Evolutionary conservation across 495 filamentous ascomycete genomes (phyloP).

Genomic region (Podospora fimiseda): DNA sequence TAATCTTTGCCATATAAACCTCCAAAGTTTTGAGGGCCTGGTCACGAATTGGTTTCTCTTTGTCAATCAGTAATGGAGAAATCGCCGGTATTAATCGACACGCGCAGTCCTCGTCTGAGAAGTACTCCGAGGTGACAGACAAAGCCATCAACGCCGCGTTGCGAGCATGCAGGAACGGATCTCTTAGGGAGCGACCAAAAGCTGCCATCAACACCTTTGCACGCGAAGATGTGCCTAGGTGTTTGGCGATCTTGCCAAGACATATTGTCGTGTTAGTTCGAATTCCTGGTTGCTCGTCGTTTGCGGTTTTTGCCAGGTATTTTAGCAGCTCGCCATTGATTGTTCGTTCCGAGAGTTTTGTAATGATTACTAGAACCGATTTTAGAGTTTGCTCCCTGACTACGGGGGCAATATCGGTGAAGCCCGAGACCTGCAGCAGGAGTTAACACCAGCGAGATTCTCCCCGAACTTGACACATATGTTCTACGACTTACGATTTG

Average conservation of each 20-base stretch:
- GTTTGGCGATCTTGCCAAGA: constrained; percentile 87
- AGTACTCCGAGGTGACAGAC: constrained; percentile 75
- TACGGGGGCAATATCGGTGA: constrained; percentile 82
- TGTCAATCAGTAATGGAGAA: constrained; percentile 72
- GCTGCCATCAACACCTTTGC: constrained; percentile 89
- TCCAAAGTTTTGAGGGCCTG: constrained; percentile 90
- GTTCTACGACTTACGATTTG: constrained; percentile 57
- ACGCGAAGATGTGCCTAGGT: constrained; percentile 69
- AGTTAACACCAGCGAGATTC: not conserved
- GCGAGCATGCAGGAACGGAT: constrained; percentile 89
- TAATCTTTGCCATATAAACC: constrained; percentile 76
- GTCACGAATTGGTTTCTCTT: constrained; percentile 86
- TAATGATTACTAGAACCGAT: constrained; percentile 75
- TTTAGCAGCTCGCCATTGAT: constrained; percentile 90
- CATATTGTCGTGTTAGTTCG: constrained; percentile 98
- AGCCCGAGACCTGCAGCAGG: constrained; percentile 63
- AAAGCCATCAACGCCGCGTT: constrained; percentile 84
- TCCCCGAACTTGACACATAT: not conserved
- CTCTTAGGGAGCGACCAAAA: constrained; percentile 78
- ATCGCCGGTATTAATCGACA: constrained; percentile 72
- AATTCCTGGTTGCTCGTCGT: constrained; percentile 96
- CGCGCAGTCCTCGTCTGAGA: constrained; percentile 88
- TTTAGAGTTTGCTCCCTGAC: constrained; percentile 95
- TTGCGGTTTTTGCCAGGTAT: constrained; percentile 90
- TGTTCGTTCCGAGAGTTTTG: constrained; percentile 83